Conservation (phyloP, 306 rosid genomes). For the Vicia faba region DNA sequence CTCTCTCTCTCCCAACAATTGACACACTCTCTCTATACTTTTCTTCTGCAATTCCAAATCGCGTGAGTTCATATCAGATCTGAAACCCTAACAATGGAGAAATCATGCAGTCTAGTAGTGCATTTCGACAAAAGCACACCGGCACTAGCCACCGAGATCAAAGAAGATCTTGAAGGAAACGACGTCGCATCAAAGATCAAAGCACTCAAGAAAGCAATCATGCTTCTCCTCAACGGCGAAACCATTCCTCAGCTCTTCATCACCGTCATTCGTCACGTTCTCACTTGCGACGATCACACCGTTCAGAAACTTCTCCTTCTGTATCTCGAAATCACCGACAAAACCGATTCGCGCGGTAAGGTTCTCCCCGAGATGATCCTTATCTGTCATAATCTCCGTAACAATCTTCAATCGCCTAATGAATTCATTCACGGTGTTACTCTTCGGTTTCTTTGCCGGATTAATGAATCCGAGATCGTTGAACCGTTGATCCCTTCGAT, state of each 20-base stretch:
- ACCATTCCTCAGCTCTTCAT: slow-evolving; percentile 90
- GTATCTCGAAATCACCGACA: slow-evolving; percentile 90
- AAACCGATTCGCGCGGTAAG: slow-evolving; percentile 84
- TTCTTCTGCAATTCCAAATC: slow-evolving; percentile 1
- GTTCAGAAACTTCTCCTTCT: slow-evolving; percentile 92
- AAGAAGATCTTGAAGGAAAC: slow-evolving; percentile 82
- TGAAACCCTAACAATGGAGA: slow-evolving; percentile 57
- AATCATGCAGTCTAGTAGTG: slow-evolving; percentile 82
- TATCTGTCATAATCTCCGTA: slow-evolving; percentile 93
- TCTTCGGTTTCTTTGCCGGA: slow-evolving; percentile 84
- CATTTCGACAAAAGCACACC: slow-evolving; percentile 95
- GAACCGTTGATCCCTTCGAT: slow-evolving; percentile 92
- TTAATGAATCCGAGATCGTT: slow-evolving; percentile 81
- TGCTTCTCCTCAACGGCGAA: slow-evolving; percentile 91
- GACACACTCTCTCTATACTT: background rate
- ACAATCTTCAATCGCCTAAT: slow-evolving; percentile 87
- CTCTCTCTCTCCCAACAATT: background rate
- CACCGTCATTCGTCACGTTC: slow-evolving; percentile 87
- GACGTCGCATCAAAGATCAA: slow-evolving; percentile 70
- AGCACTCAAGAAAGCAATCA: slow-evolving; percentile 82
- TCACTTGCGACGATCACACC: slow-evolving; percentile 96
- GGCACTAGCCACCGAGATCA: slow-evolving; percentile 87
- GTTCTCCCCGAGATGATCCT: slow-evolving; percentile 95
- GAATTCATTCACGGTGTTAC: slow-evolving; percentile 97
- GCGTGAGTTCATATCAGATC: background rate